Evolutionary conservation across 2,329 filamentous ascomycete genomes (phyloP).

Genomic region (Pseudocercospora pini-densiflorae): DNA sequence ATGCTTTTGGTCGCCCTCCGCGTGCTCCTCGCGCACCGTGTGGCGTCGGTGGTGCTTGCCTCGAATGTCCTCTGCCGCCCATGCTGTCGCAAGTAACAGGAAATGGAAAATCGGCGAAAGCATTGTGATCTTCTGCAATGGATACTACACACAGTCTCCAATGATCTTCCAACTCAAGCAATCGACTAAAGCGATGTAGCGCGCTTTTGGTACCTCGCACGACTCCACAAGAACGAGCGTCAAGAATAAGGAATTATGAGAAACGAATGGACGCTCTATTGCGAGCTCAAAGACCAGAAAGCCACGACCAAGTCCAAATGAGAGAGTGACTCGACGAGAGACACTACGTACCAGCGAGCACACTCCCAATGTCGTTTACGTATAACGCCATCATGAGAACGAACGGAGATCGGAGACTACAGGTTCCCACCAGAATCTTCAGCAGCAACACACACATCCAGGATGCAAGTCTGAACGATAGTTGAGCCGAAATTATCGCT

Average conservation of each 20-base stretch:
- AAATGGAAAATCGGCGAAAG: not conserved
- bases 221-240: not conserved
- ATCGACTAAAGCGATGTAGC: not conserved
- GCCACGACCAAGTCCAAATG: not conserved
- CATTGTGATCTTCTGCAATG: not conserved
- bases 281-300: not conserved
- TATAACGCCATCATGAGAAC: not conserved
- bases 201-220: not conserved
- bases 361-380: not conserved
- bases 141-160: not conserved
- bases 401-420: not conserved
- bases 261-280: conserved; percentile 4
- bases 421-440: not conserved
- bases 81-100: not conserved
- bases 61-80: not conserved
- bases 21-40: not conserved
- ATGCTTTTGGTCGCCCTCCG: not conserved
- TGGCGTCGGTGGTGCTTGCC: conserved; percentile 2
- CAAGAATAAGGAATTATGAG: not conserved
- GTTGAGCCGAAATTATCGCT: not conserved
- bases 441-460: not conserved
- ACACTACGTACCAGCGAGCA: not conserved
- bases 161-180: not conserved
- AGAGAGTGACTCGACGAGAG: not conserved
- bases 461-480: not conserved